Evolutionary conservation across 345 rosid species (phyloP).

Genomic region (Melaleuca quinquenervia): DNA sequence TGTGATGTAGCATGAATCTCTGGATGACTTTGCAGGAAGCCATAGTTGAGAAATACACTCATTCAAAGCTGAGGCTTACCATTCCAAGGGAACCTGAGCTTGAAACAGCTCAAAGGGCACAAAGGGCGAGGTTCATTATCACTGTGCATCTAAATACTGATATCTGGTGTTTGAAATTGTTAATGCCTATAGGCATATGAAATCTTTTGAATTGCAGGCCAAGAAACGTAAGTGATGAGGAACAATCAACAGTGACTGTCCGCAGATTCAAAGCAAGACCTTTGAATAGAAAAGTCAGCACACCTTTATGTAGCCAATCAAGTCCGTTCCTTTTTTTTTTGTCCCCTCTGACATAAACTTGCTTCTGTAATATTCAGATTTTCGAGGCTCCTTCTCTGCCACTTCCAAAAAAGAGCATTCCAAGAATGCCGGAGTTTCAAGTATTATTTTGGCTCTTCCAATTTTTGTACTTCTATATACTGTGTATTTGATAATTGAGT

Average conservation of each 20-base stretch:
- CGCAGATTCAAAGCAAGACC: slow-evolving; percentile 89
- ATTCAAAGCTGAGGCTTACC: slow-evolving; percentile 47
- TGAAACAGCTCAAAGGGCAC: slow-evolving; percentile 79
- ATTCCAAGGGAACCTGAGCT: slow-evolving; percentile 89
- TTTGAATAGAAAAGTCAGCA: slow-evolving; percentile 83
- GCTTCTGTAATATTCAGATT: slow-evolving; percentile 42
- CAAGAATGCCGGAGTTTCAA: slow-evolving; percentile 77
- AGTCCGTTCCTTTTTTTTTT: not conserved
- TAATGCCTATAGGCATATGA: slow-evolving; percentile 1
- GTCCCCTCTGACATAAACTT: slow-evolving; percentile 1
- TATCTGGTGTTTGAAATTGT: not conserved
- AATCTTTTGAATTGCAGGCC: slow-evolving; percentile 44
- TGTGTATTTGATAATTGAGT: not conserved
- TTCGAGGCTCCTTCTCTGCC: slow-evolving; percentile 79
- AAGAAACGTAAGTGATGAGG: slow-evolving; percentile 25
- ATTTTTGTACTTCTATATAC: not conserved
- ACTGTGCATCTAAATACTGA: slow-evolving; percentile 1
- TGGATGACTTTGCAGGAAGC: slow-evolving; percentile 40
- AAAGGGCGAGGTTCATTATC: slow-evolving; percentile 47
- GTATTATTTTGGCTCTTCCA: slow-evolving; percentile 16
- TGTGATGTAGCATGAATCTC: not conserved
- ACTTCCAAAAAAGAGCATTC: slow-evolving; percentile 63
- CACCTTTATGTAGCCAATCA: not conserved
- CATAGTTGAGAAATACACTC: slow-evolving; percentile 24
- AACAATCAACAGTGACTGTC: slow-evolving; percentile 18